A percentile compares a stretch with the other conserved stretches of the same genome.
Conservation (phyloP, 2,329 filamentous ascomycete genomes). For the Kalaharituber pfeilii region DNA sequence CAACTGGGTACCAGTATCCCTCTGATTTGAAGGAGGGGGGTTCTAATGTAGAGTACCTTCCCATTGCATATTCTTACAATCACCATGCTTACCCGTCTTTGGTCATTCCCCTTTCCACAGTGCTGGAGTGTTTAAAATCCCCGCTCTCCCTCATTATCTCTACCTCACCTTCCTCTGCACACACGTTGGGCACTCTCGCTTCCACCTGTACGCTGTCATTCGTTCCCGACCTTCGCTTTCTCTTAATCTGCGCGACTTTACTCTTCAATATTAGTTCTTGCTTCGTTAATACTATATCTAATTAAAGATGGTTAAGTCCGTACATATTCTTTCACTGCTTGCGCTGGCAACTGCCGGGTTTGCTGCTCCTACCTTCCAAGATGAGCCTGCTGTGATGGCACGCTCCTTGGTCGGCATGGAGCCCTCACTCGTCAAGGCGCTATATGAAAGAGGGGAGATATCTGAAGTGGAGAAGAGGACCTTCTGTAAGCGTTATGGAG, state of each 20-base stretch:
- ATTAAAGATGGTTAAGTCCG: constrained; percentile 12
- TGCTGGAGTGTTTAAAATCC: not conserved
- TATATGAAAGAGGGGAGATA: constrained; percentile 2
- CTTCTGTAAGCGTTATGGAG: not conserved
- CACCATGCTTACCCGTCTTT: not conserved
- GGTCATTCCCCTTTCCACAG: not conserved
- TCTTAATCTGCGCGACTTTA: not conserved
- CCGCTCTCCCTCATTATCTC: not conserved
- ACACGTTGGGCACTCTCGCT: not conserved
- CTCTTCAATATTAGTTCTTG: not conserved
- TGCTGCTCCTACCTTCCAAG: not conserved
- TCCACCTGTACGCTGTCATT: not conserved
- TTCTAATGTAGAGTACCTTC: no score
- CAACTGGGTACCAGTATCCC: no score
- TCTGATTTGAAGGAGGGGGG: no score
- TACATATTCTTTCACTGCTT: constrained; percentile 9
- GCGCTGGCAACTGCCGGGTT: constrained; percentile 8
- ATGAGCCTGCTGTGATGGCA: not conserved
- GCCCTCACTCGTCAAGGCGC: constrained; percentile 9
- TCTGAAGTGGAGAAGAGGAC: constrained; percentile 4
- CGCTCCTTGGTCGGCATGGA: constrained; percentile 1
- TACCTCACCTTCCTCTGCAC: not conserved
- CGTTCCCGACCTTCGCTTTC: not conserved
- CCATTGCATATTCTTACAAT: not conserved
- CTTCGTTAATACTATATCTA: not conserved